Conservation (phyloP, 345 rosid genomes). For the Eucalyptus microcorys region DNA sequence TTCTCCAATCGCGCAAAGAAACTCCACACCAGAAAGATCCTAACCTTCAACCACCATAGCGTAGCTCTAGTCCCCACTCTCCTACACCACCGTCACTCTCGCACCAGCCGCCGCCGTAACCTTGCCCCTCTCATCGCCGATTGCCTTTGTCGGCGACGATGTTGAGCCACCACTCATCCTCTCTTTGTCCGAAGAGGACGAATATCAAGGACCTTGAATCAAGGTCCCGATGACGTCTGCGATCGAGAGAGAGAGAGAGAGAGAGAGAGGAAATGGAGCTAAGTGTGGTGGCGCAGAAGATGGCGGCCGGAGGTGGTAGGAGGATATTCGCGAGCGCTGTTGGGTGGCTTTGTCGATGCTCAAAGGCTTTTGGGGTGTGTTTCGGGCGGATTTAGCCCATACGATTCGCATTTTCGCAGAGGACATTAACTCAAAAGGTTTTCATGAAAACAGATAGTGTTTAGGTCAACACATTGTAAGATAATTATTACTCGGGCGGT, state of each 20-base stretch:
- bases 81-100: not conserved
- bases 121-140: not conserved
- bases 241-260: no score
- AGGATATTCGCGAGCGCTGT: accelerated
- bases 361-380: not conserved
- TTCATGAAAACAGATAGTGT: no score
- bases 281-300: not conserved
- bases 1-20: not conserved
- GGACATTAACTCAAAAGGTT: not conserved
- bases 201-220: not conserved
- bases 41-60: not conserved
- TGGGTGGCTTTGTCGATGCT: not conserved
- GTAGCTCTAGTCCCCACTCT: not conserved
- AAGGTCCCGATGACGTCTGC: not conserved
- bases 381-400: accelerated
- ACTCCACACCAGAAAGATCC: not conserved
- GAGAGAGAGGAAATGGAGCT: no score
- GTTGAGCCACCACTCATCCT: not conserved
- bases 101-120: not conserved
- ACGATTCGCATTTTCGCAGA: accelerated
- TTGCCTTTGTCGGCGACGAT: not conserved
- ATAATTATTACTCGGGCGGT: no score
- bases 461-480: accelerated
- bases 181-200: not conserved
- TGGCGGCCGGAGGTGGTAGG: accelerated